These are phyloP conservation scores for Colletotrichum spaethianum DNA, from an alignment of 2,329 filamentous ascomycete genomes.

Conservation along the genomic window DNA sequence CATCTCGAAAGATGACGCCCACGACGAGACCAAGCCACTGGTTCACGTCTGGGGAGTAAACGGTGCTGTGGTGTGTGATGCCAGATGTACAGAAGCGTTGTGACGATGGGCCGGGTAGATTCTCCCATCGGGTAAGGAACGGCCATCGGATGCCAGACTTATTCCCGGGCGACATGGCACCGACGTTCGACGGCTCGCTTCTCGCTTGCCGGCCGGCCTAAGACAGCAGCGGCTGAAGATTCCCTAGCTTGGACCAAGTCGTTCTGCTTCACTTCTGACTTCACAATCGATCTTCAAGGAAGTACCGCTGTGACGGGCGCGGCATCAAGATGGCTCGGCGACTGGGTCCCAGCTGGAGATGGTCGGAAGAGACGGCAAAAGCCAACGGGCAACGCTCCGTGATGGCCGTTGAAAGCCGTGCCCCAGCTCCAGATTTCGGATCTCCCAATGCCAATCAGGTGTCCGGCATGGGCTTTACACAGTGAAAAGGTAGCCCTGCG, in stretches of 20 bases:
- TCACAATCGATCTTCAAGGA: background rate
- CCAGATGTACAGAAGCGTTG: background rate
- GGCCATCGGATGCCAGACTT: conserved; percentile 7
- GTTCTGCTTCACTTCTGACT: background rate
- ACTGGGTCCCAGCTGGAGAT: conserved; percentile 5
- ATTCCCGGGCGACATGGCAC: background rate
- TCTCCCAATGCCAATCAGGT: conserved; percentile 7
- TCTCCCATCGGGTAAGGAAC: conserved; percentile 31
- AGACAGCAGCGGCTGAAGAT: background rate
- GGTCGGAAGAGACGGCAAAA: conserved; percentile 25
- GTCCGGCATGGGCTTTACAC: background rate
- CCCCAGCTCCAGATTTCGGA: conserved; percentile 17
- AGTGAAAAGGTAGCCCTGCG: background rate
- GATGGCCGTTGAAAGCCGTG: background rate
- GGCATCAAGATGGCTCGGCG: conserved; percentile 21
- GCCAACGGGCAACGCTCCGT: conserved; percentile 7
- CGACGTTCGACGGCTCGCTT: background rate
- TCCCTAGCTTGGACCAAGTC: background rate
- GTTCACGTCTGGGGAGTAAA: conserved; percentile 16
- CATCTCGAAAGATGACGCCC: conserved; percentile 16
- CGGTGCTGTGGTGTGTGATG: background rate
- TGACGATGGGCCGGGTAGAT: conserved; percentile 24
- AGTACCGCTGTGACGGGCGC: conserved; percentile 18
- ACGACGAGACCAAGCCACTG: conserved; percentile 27
- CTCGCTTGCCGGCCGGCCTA: background rate